phyloP scores from a whole-genome alignment of 192 early-diverging fungal species.

The Backusella liffmaniae region DNA sequence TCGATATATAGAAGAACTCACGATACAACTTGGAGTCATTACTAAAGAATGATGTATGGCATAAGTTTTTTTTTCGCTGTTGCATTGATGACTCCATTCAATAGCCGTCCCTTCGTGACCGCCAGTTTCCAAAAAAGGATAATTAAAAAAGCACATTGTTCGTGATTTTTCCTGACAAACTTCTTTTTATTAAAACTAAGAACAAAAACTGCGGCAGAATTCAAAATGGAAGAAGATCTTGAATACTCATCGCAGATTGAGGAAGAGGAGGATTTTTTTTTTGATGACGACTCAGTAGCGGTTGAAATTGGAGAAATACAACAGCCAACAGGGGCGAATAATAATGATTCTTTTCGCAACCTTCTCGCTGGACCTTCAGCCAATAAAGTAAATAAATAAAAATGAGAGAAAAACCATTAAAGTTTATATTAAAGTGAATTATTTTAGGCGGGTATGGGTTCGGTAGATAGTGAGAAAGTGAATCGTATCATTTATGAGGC shows the following conservation, averaged over 20 bases:
- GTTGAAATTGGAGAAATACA: background rate
- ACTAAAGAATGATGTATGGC: too few relatives aligned
- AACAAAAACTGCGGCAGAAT: background rate
- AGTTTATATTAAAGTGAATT: background rate
- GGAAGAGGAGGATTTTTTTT: conserved; percentile 26
- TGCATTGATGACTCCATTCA: background rate
- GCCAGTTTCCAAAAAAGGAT: background rate
- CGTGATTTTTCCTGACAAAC: background rate
- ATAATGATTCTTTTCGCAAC: conserved; percentile 10
- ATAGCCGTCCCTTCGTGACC: background rate
- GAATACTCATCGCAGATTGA: conserved; percentile 22
- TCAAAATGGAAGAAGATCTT: background rate
- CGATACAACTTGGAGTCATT: too few relatives aligned
- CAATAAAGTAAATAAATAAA: conserved; percentile 14
- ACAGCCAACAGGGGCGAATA: background rate
- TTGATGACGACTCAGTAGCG: conserved; percentile 11
- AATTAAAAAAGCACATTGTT: background rate
- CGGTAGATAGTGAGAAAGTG: conserved; percentile 47
- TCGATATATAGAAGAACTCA: too few relatives aligned
- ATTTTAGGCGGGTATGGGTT: conserved; percentile 44
- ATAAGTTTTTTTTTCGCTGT: background rate
- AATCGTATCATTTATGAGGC: conserved; percentile 58
- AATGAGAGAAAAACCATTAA: background rate
- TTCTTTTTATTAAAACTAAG: background rate
- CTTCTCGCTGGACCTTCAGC: conserved; percentile 31